Conservation (phyloP, 2,329 filamentous ascomycete species). For the Bretziella fagacearum region DNA sequence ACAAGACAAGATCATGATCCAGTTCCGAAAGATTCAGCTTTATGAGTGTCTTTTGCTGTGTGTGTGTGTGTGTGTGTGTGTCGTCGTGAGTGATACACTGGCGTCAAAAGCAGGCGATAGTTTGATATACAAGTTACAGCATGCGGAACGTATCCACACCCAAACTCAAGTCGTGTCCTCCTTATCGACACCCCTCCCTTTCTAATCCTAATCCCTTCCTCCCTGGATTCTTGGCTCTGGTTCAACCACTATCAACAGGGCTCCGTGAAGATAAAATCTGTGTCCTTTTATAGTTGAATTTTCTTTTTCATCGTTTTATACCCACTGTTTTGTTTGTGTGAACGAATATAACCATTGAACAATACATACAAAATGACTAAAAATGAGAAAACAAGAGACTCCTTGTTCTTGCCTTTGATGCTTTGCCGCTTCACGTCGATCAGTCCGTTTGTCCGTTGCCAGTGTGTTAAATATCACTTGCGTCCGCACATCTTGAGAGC, state of each 20-base stretch:
- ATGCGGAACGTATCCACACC: not conserved
- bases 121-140: not conserved
- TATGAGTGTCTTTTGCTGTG: too few species aligned
- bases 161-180: not conserved
- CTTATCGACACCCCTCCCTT: not conserved
- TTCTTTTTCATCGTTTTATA: not conserved
- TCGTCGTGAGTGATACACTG: too few species aligned
- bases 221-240: not conserved
- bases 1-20: too few species aligned
- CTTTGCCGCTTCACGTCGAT: not conserved
- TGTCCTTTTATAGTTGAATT: not conserved
- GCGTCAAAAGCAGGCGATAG: too few species aligned
- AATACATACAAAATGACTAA: not conserved
- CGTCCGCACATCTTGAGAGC: not conserved
- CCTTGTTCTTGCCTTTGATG: not conserved
- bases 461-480: not conserved
- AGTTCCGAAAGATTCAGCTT: too few species aligned
- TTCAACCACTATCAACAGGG: not conserved
- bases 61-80: too few species aligned
- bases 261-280: too few species aligned
- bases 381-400: conserved; percentile 2
- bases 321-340: not conserved
- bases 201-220: too few species aligned
- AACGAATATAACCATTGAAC: not conserved
- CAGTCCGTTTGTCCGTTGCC: not conserved